These are phyloP conservation scores for Cymbopogon flexuosus DNA, from an alignment of 202 grass and related monocot genomes.

Conservation along the genomic window DNA sequence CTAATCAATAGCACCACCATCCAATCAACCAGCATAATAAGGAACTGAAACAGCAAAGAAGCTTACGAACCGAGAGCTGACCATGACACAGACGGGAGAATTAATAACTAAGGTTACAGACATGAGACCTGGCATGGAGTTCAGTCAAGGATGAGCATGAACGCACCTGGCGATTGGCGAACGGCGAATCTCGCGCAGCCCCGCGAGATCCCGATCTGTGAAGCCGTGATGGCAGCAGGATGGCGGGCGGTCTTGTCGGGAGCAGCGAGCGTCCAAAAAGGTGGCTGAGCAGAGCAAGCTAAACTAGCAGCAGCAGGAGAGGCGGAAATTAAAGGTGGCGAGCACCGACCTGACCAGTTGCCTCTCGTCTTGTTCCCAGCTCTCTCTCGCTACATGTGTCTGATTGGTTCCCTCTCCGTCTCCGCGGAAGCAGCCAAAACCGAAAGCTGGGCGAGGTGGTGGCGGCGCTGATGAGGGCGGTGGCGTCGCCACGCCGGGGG, in stretches of 20 bases:
- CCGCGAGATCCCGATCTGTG: conserved; percentile 41
- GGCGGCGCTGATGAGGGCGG: conserved; percentile 22
- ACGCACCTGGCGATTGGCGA: conserved; percentile 18
- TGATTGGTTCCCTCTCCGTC: not conserved
- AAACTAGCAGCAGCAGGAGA: not conserved
- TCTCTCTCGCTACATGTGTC: not conserved
- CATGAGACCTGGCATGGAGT: not conserved
- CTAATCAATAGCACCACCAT: not conserved
- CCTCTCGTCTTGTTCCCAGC: conserved; percentile 17
- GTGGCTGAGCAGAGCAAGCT: not conserved
- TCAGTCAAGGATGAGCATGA: conserved; percentile 1
- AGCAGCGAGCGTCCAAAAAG: conserved; percentile 39
- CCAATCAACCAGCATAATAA: not conserved
- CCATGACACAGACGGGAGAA: not conserved
- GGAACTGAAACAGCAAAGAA: not conserved
- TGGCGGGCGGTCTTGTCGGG: conserved; percentile 13
- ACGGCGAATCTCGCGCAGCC: not conserved
- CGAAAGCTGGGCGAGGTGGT: conserved; percentile 19
- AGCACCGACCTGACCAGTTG: conserved; percentile 15
- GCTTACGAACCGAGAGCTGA: not conserved
- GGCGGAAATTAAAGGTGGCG: conserved; percentile 32
- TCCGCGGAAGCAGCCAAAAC: conserved; percentile 35
- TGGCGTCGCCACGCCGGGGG: conserved; percentile 18
- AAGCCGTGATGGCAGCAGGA: not conserved
- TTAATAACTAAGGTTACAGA: not conserved